Percentiles rank a stretch among this genome's conserved stretches.
Conservation (phyloP, 805 yeast species). For the Schwanniomyces vanrijiae region DNA sequence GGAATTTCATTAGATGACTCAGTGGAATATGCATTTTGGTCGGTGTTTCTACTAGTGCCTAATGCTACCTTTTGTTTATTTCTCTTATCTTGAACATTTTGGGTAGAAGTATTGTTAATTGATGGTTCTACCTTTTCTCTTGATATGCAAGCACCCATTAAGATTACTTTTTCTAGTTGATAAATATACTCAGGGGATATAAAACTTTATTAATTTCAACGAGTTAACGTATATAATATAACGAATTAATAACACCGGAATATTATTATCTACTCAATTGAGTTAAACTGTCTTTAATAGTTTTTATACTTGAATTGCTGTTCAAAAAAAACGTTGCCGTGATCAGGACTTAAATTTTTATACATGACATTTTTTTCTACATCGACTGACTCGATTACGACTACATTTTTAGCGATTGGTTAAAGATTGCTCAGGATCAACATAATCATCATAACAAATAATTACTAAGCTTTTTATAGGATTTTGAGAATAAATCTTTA, state of each 20-base stretch:
- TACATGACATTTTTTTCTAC: neutral
- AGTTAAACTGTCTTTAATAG: neutral
- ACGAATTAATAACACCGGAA: neutral
- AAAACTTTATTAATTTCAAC: neutral
- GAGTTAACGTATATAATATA: neutral
- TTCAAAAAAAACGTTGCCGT: neutral
- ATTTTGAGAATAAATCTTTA: too few species aligned
- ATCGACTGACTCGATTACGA: neutral
- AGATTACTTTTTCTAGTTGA: neutral
- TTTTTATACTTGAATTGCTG: neutral
- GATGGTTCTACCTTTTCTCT: constrained; percentile 12
- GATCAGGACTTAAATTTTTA: neutral
- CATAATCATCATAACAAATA: neutral
- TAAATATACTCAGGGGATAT: neutral
- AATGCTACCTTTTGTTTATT: constrained; percentile 12
- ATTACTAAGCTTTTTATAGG: neutral
- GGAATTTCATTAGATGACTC: constrained; percentile 5
- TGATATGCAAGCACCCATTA: constrained; percentile 25
- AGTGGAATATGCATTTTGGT: neutral
- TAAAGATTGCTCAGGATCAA: neutral
- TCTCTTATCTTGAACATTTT: constrained; percentile 13
- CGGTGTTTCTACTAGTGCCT: constrained; percentile 2
- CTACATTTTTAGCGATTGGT: neutral
- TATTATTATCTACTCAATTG: neutral
- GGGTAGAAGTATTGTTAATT: constrained; percentile 2